phyloP scores from a whole-genome alignment of 2,329 filamentous ascomycete genomes.

The Fusarium fujikuroi region DNA sequence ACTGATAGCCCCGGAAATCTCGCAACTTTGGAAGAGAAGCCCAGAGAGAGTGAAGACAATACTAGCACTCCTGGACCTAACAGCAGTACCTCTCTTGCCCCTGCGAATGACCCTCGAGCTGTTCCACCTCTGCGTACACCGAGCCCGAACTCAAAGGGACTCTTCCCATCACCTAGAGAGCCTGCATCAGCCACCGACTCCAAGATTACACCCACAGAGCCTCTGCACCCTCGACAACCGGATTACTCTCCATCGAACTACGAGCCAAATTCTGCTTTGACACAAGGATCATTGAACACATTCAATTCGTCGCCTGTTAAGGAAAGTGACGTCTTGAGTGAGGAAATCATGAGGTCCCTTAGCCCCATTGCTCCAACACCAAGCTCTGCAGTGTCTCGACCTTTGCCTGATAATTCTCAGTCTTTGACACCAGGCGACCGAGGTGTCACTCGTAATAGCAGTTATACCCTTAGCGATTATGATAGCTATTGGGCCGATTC shows the following conservation, averaged over 20 bases:
- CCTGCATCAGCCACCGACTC: slow-evolving; percentile 4
- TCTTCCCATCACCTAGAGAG: slow-evolving; percentile 13
- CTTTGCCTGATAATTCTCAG: slow-evolving; percentile 26
- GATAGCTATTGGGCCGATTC: slow-evolving; percentile 71
- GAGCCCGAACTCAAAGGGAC: slow-evolving; percentile 43
- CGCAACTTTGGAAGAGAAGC: slow-evolving; percentile 10
- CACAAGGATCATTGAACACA: slow-evolving; percentile 60
- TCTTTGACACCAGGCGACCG: slow-evolving; percentile 32
- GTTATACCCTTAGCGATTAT: slow-evolving; percentile 72
- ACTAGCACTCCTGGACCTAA: background rate
- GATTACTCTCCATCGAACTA: slow-evolving; percentile 51
- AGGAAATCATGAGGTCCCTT: slow-evolving; percentile 79
- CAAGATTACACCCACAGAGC: slow-evolving; percentile 56
- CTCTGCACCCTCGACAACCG: slow-evolving; percentile 56
- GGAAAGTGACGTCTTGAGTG: slow-evolving; percentile 76
- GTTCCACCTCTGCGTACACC: slow-evolving; percentile 50
- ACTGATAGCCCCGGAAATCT: slow-evolving; percentile 1
- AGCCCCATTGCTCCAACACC: slow-evolving; percentile 57
- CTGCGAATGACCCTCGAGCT: slow-evolving; percentile 38
- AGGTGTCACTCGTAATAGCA: slow-evolving; percentile 61
- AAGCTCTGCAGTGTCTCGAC: slow-evolving; percentile 20
- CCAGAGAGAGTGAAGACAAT: slow-evolving; percentile 1
- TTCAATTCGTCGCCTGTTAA: slow-evolving; percentile 65
- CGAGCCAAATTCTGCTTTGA: slow-evolving; percentile 51
- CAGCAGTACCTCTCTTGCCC: slow-evolving; percentile 7